Base-by-base conservation (phyloP, 805 yeast species). In the Cyberlindnera samutprakarnensis region DNA sequence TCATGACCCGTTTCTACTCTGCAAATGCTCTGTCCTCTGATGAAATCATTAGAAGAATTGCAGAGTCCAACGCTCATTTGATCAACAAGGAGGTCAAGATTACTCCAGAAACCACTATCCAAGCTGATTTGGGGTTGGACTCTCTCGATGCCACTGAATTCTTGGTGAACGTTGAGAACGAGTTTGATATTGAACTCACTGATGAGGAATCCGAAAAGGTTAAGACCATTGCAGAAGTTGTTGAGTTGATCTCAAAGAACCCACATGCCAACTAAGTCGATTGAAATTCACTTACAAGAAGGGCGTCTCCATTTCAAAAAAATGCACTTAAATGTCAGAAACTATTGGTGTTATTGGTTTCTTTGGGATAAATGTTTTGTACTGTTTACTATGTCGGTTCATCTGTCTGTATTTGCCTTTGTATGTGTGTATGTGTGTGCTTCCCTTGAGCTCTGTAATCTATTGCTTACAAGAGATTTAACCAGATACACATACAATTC, bases 101-200 rank as follows among this genome's bases (percentile, higher is more conserved):
- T 35, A 51, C 62, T 11, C 49, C 64, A 24, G 50, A 54, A 34
- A 56, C 68, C 24, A 48, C 58, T 22, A 56, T 67, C 43, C 50
- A 61, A 30, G 51, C 51, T 33, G 94, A 84, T 52, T 71, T 84
- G 46, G 90, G 88, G n/a, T 72, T 84, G 55, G 98, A 90, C 61
- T 84, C 95, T 8, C 71, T 90, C 46, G 98, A 90, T 54, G 82
- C 92, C 42, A 95, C 90, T 41, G 98, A 90, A 66, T 88, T 92
- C 35, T 72, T 92, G 49, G 95, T 92, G 60, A 95, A 95, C 36
- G 79, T 90, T 53, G 98, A 90, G 68, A 96, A 88, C 69, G 88
- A 79, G 57, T 79, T 79, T 44, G 86, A 84, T 51, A 72, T 85
- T 54, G 83, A 80, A 57, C 75, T 84, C 54, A 86, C 94, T 23